phyloP scores from a whole-genome alignment of 2,329 filamentous ascomycete species.

The Fusarium avenaceum region DNA sequence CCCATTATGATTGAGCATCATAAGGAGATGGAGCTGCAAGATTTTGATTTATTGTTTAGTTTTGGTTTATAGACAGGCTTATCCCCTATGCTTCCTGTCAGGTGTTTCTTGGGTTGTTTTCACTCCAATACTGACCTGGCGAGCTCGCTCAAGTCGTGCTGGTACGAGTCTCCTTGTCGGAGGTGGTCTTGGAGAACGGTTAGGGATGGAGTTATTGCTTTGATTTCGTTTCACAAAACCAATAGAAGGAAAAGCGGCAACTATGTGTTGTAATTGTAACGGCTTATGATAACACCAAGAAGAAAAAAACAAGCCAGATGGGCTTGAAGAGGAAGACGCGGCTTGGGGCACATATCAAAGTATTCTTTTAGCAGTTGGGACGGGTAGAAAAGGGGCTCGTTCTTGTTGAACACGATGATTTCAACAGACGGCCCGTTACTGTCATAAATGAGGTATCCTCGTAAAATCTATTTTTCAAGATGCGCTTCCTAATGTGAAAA shows the following conservation, averaged over 20 bases:
- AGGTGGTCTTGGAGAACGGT: slow-evolving; percentile 21
- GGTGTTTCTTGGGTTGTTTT: slow-evolving; percentile 50
- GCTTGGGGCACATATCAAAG: slow-evolving; percentile 47
- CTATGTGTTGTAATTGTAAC: slow-evolving; percentile 53
- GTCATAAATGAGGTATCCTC: slow-evolving; percentile 31
- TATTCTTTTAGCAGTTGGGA: slow-evolving; percentile 14
- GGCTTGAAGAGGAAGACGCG: slow-evolving; percentile 36
- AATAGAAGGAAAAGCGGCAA: slow-evolving; percentile 53
- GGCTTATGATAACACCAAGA: slow-evolving; percentile 50
- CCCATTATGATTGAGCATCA: slow-evolving; percentile 51
- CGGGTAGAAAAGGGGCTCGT: slow-evolving; percentile 28
- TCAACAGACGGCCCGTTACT: slow-evolving; percentile 13
- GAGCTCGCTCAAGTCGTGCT: slow-evolving; percentile 9
- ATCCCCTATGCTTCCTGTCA: slow-evolving; percentile 40
- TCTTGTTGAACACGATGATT: slow-evolving; percentile 28
- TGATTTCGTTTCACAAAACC: slow-evolving; percentile 47
- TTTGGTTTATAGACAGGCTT: slow-evolving; percentile 49
- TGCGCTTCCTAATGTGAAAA: slow-evolving; percentile 23
- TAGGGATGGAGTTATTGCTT: slow-evolving; percentile 43
- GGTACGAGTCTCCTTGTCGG: slow-evolving; percentile 27
- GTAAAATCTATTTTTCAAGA: slow-evolving; percentile 24
- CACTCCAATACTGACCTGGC: slow-evolving; percentile 17
- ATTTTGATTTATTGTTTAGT: slow-evolving; percentile 42
- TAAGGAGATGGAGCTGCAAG: slow-evolving; percentile 47
- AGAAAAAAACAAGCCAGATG: slow-evolving; percentile 37